Conservation (phyloP, 2,329 filamentous ascomycete species). For the Aspergillus piperis region DNA sequence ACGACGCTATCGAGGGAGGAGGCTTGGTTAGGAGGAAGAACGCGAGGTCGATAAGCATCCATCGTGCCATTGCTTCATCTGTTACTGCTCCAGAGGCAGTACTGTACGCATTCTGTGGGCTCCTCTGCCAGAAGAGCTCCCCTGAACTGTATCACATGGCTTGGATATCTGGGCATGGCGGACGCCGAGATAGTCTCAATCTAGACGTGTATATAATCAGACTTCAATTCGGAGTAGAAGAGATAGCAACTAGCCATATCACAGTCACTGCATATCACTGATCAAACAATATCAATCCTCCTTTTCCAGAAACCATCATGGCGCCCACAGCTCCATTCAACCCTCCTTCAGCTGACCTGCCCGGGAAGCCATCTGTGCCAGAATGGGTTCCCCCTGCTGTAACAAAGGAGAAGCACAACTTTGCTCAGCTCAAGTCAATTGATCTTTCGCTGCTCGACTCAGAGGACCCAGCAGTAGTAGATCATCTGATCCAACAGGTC, state of each 20-base stretch:
- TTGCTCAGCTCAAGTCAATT: slow-evolving; percentile 47
- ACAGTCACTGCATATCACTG: too few relatives aligned
- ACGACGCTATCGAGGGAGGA: too few relatives aligned
- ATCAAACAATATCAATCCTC: not conserved
- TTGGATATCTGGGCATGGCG: not conserved
- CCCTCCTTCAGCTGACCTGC: slow-evolving; percentile 40
- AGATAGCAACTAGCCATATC: not conserved
- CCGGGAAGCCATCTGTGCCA: slow-evolving; percentile 47
- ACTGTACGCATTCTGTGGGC: not conserved
- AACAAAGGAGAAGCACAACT: slow-evolving; percentile 49
- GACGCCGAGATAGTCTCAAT: not conserved
- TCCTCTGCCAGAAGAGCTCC: not conserved
- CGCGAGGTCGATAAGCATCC: too few relatives aligned
- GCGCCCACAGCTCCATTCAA: slow-evolving; percentile 42
- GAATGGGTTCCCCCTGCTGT: slow-evolving; percentile 49
- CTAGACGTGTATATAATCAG: not conserved
- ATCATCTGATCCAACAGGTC: slow-evolving; percentile 46
- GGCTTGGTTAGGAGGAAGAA: too few relatives aligned
- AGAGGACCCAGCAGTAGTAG: slow-evolving; percentile 45
- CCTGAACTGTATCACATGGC: not conserved
- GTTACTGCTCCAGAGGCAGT: too few relatives aligned
- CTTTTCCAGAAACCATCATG: slow-evolving; percentile 13
- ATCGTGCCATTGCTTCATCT: too few relatives aligned
- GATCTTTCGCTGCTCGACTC: slow-evolving; percentile 50
- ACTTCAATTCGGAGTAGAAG: not conserved